These are phyloP conservation scores for Thelephora terrestris DNA, from an alignment of 1,284 basidiomycete genomes.

Conservation along the genomic window DNA sequence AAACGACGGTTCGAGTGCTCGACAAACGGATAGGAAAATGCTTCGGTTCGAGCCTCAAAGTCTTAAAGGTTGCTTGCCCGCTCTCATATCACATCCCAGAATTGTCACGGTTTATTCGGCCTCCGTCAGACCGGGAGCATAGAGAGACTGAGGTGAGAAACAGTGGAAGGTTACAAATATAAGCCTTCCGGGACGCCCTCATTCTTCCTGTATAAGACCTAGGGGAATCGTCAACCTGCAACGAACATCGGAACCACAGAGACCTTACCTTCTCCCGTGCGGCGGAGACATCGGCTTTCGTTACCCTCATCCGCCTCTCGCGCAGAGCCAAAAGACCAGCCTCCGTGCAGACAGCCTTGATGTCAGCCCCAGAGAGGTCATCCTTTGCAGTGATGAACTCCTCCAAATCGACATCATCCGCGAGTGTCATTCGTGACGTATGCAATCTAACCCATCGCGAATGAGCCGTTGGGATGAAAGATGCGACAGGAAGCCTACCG, in stretches of 20 bases:
- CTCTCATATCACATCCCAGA: too few species aligned
- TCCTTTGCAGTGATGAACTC: slow-evolving; percentile 96
- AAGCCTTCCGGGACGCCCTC: slow-evolving; percentile 85
- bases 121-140: background rate
- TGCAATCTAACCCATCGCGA: slow-evolving; percentile 53
- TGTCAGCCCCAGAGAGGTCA: slow-evolving; percentile 94
- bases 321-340: slow-evolving; percentile 91
- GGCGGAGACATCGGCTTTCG: slow-evolving; percentile 81
- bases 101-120: too few species aligned
- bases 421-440: slow-evolving; percentile 92
- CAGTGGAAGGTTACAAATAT: slow-evolving; percentile 44
- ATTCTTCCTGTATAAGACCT: slow-evolving; percentile 88
- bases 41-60: too few species aligned
- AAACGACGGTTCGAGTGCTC: too few species aligned
- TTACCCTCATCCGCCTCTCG: slow-evolving; percentile 95
- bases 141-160: background rate
- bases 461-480: background rate
- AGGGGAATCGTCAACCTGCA: slow-evolving; percentile 11
- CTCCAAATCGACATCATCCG: slow-evolving; percentile 90
- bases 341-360: slow-evolving; percentile 97
- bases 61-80: too few species aligned
- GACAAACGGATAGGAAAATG: too few species aligned
- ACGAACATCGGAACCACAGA: background rate
- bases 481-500: slow-evolving; percentile 35
- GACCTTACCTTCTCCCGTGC: slow-evolving; percentile 77